Percentiles rank a stretch among this genome's conserved stretches.
These are phyloP conservation scores for Rosa hybrid DNA, from an alignment of 331 rosid genomes.

Conservation along the genomic window DNA sequence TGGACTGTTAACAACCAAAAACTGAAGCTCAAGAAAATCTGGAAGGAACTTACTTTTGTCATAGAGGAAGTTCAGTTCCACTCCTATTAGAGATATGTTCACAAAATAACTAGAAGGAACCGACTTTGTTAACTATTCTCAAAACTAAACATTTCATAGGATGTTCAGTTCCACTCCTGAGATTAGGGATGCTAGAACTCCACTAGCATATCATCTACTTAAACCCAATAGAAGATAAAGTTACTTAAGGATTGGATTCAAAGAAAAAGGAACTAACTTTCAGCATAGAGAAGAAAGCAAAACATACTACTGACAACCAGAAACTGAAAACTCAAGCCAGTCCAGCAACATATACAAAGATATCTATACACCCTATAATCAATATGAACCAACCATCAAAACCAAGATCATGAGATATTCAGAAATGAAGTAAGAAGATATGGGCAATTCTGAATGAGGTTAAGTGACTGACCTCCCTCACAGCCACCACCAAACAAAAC, in stretches of 20 bases:
- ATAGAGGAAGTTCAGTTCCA: background rate
- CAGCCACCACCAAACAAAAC: constrained; percentile 89
- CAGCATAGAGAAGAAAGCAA: background rate
- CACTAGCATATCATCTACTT: background rate
- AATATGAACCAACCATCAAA: constrained; percentile 1
- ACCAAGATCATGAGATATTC: background rate
- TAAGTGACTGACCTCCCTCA: constrained; percentile 75
- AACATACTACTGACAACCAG: background rate
- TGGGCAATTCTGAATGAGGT: background rate
- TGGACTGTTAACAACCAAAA: background rate
- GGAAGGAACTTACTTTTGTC: background rate
- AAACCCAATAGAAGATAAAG: background rate
- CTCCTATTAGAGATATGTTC: background rate
- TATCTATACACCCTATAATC: background rate
- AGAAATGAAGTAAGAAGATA: background rate
- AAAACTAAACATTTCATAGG: background rate
- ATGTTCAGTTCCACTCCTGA: background rate
- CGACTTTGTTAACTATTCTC: background rate
- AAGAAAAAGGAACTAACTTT: background rate
- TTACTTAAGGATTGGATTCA: background rate
- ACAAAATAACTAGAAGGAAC: background rate
- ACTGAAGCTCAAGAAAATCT: background rate
- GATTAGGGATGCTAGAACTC: background rate
- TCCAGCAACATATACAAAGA: background rate
- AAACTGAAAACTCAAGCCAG: background rate